Evolutionary conservation across 345 rosid genomes (phyloP), one percentile per base, ranked within the genome.

Genomic region (Bruguiera parviflora): DNA sequence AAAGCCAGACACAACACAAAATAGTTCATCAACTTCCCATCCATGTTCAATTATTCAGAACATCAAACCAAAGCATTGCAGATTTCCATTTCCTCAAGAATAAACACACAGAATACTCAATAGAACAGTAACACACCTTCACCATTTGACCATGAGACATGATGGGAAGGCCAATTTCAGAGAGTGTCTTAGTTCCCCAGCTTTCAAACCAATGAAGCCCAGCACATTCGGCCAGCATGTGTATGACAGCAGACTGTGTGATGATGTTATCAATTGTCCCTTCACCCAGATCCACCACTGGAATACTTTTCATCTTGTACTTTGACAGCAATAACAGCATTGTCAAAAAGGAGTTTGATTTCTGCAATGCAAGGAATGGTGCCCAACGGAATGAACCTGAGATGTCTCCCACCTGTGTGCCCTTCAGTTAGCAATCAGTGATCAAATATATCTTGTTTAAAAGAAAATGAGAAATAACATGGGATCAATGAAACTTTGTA

Each of bases 341-440:
- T 53, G 99, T 90, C 80, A 96, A 75, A 68, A 92, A 96, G 68
- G 98, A 87, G 86, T 96, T 93, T 2, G 90, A 87, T 67, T 82
- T 84, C 79, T 90, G 98, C 74, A 96, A 77, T 56, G 98, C 99
- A 58, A 96, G 95, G 82, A 96, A 96, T 0, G 99, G 99, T n/a
- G 97, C 98, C 99, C 98, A 96, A 43, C 98, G 86, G 82, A 92
- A 96, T 62, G 98, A 88, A 46, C 99, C 99, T 43, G 92, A 88
- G 58, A 96, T 96, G 59, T 96, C 99, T n/a, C 84, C 81, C 46
- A 92, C 99, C 99, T 96, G 86, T 71, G 71, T 75, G 66, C 33
- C 68, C 37, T 47, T 37, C 60, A 70, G 31, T 78, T 69, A 76
- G 51, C 22, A 58, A 13, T 11, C 4, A 6, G 25, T 8, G 27